Conservation (phyloP, 148 eudicot species). For the Rhododendron henanense region DNA sequence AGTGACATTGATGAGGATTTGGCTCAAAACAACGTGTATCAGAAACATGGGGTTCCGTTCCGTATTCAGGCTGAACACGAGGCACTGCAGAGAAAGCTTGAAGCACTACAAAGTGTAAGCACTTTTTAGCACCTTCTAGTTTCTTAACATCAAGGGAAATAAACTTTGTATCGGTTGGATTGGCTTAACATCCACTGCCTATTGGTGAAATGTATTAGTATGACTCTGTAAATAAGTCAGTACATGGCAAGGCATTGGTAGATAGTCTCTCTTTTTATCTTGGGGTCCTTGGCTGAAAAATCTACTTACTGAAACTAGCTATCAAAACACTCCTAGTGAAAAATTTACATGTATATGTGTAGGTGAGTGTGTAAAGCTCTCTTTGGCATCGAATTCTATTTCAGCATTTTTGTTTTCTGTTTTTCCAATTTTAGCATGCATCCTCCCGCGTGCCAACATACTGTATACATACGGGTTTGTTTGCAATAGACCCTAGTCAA, state of each 20-base stretch:
- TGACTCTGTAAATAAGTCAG: not conserved
- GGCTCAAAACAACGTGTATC: conserved; percentile 91
- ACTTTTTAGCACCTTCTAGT: conserved; percentile 1
- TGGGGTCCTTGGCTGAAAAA: not conserved
- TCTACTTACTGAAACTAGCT: not conserved
- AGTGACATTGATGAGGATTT: conserved; percentile 90
- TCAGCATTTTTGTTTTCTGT: not conserved
- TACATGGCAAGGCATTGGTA: not conserved
- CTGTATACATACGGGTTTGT: not conserved
- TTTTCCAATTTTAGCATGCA: not conserved
- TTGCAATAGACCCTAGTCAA: not conserved
- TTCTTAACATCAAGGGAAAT: not conserved
- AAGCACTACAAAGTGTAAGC: conserved; percentile 87
- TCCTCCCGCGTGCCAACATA: not conserved
- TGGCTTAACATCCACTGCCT: not conserved
- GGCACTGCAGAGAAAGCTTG: conserved; percentile 90
- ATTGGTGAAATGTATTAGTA: not conserved
- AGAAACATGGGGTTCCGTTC: conserved; percentile 94
- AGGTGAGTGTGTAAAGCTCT: not conserved
- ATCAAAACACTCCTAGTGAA: not conserved
- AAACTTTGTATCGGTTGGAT: not conserved
- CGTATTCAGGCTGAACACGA: conserved; percentile 98
- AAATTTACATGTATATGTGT: not conserved
- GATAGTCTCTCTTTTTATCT: not conserved
- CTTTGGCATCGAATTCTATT: not conserved